Base-by-base conservation (phyloP, 352 stramenopile species). In the Phytophthora foliorum region DNA sequence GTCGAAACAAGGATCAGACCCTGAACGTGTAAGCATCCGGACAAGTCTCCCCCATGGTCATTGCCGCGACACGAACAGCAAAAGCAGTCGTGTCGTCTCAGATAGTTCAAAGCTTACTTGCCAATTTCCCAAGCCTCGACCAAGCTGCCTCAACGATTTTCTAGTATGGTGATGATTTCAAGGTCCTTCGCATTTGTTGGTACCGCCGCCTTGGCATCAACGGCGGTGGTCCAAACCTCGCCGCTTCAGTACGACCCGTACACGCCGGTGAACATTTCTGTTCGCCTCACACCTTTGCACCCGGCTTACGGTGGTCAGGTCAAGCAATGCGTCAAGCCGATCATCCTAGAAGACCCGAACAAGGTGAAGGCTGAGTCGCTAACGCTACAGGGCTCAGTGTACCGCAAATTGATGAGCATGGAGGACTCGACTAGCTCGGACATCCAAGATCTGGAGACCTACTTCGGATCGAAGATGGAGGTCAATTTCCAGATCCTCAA, bases 401-500 rank as follows among this genome's bases (percentile, higher is more conserved):
- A 68, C 29, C 68, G 68, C 14, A 64, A 72, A 21, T 44, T 78
- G 21, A 67, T 44, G 11, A 27, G 19, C 4, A 52, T 53, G 46
- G 64, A 74, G 41, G 67, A 75, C 42, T 45, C 52, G n/a, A 61
- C 57, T 22, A 76, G 46, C 60, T 66, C 61, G 3, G 63, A 72
- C 48, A 73, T 81, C 16, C 16, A 49, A 38, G 56, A 71, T 14
- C 60, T 82, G n/a, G 71, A 82, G 21, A 54, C 36, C 10, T 73
- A 59, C 57, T 81, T 81, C 48, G 69, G 76, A 21, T 63, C 60
- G 5, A 63, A 57, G 27, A 75, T 81, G 69, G 73, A 81, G 24
- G 34, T 50, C 25, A 79, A 69, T 44, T 60, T 75, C 38, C 27
- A 66, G 21, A 62, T 63, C 19, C 62, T 81, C 25, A 57, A 66